phyloP scores from a whole-genome alignment of 768 basidiomycete species.

The Termitomyces sp. region DNA sequence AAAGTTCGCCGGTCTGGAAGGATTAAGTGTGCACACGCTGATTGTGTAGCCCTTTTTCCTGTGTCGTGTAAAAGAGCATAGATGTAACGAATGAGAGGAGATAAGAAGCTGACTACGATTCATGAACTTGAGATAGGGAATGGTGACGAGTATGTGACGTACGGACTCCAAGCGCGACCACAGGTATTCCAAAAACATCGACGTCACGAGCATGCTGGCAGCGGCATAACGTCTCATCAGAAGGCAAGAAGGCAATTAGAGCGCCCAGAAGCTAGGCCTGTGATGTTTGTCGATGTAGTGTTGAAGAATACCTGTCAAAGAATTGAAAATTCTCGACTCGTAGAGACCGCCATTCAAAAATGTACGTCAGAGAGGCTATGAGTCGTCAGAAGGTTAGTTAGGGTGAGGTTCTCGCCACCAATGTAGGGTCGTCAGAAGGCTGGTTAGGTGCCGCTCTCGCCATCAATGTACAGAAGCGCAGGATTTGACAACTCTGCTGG shows the following conservation, averaged over 20 bases:
- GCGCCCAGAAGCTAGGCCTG: conserved; percentile 56
- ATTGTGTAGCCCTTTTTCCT: conserved; percentile 94
- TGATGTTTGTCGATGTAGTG: conserved; percentile 49
- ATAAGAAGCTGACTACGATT: conserved; percentile 60
- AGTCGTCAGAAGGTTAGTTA: conserved; percentile 87
- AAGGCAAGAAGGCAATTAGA: conserved; percentile 81
- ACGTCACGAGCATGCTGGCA: conserved; percentile 89
- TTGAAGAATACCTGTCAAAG: conserved; percentile 64
- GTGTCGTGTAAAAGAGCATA: conserved; percentile 61
- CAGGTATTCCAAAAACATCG: conserved; percentile 92
- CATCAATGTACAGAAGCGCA: conserved; percentile 60
- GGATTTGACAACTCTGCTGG: conserved; percentile 16
- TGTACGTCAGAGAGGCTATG: conserved; percentile 61
- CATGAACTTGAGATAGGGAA: neutral
- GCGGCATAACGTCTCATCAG: conserved; percentile 88
- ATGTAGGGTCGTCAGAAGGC: conserved; percentile 83
- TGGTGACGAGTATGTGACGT: conserved; percentile 21
- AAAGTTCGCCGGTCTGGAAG: conserved; percentile 94
- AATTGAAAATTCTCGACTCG: neutral
- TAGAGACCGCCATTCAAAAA: neutral
- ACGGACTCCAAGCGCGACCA: conserved; percentile 92
- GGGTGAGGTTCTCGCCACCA: conserved; percentile 73
- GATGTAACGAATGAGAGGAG: conserved; percentile 84
- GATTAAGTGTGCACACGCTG: conserved; percentile 92
- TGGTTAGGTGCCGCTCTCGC: conserved; percentile 78